Percentiles rank a stretch among this genome's conserved stretches.
These are phyloP conservation scores for Termitomyces sp. DNA, from an alignment of 768 basidiomycete species.

Conservation along the genomic window DNA sequence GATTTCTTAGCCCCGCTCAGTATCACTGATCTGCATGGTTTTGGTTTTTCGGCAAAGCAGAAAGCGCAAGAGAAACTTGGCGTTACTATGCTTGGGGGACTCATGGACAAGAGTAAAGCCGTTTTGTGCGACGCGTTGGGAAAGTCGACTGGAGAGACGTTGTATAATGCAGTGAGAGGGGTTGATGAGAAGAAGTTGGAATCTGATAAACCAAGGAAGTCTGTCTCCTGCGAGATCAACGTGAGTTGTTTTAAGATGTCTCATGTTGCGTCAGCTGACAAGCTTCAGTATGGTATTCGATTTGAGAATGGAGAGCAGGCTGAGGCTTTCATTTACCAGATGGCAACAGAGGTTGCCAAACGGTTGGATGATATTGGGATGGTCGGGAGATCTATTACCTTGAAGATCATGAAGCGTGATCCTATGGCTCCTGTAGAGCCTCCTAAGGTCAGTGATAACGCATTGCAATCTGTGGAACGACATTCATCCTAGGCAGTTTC, in stretches of 20 bases:
- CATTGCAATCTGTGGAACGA: background rate
- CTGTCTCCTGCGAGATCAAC: conserved; percentile 92
- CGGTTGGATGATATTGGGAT: conserved; percentile 65
- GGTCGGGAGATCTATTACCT: conserved; percentile 68
- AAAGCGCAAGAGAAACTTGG: conserved; percentile 83
- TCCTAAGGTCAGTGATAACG: conserved; percentile 61
- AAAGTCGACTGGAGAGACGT: conserved; percentile 72
- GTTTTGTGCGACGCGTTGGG: conserved; percentile 72
- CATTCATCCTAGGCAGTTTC: conserved; percentile 48
- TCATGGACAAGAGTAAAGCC: conserved; percentile 57
- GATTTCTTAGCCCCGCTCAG: conserved; percentile 60
- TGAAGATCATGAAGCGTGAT: conserved; percentile 88
- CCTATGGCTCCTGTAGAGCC: conserved; percentile 83
- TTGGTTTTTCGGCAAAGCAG: conserved; percentile 68
- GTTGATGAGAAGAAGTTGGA: conserved; percentile 78
- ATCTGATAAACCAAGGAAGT: conserved; percentile 82
- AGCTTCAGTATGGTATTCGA: conserved; percentile 83
- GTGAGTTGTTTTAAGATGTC: conserved; percentile 39
- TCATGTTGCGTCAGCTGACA: background rate
- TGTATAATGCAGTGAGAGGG: conserved; percentile 82
- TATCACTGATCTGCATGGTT: conserved; percentile 82
- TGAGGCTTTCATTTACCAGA: conserved; percentile 67
- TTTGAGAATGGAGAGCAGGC: conserved; percentile 83
- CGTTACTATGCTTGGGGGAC: conserved; percentile 61
- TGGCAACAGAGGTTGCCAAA: conserved; percentile 73